Evolutionary conservation across 192 early-diverging fungal genomes (phyloP).

Genomic region (Linnemannia schmuckeri): DNA sequence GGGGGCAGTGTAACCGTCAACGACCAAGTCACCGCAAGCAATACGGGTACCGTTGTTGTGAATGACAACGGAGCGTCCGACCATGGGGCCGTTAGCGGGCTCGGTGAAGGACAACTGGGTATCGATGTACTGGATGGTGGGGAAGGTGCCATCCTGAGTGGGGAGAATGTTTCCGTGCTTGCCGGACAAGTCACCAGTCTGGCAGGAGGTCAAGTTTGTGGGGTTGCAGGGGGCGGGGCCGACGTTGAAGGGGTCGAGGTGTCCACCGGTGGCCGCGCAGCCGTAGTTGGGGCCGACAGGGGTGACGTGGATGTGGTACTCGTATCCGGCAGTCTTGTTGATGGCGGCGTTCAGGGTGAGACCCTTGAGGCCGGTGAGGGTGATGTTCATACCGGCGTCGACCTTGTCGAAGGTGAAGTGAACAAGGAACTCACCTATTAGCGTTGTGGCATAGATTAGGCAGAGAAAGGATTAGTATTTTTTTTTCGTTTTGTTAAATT

Average conservation of each 20-base stretch:
- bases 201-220: slow-evolving; percentile 57
- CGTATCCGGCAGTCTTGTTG: slow-evolving; percentile 19
- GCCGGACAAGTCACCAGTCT: slow-evolving; percentile 71
- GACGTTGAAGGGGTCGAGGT: slow-evolving; percentile 49
- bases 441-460: neutral
- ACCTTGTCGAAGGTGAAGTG: slow-evolving; percentile 43
- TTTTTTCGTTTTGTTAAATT: neutral
- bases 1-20: slow-evolving; percentile 27
- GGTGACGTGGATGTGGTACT: slow-evolving; percentile 49
- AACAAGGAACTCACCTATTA: slow-evolving; percentile 28
- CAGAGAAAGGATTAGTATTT: neutral
- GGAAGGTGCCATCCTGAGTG: slow-evolving; percentile 23
- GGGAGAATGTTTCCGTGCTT: slow-evolving; percentile 63
- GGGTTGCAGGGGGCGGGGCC: slow-evolving; percentile 38
- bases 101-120: slow-evolving; percentile 59
- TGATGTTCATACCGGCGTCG: slow-evolving; percentile 28
- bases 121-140: slow-evolving; percentile 47
- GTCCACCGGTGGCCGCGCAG: slow-evolving; percentile 37
- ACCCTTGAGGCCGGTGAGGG: slow-evolving; percentile 13
- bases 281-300: slow-evolving; percentile 28
- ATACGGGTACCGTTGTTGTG: slow-evolving; percentile 66
- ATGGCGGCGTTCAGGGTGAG: slow-evolving; percentile 12
- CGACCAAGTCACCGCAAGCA: slow-evolving; percentile 68
- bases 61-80: slow-evolving; percentile 71
- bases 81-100: slow-evolving; percentile 49